Evolutionary conservation across 176 grass and related monocot genomes (phyloP).

Genomic region (Oryza brachyantha): DNA sequence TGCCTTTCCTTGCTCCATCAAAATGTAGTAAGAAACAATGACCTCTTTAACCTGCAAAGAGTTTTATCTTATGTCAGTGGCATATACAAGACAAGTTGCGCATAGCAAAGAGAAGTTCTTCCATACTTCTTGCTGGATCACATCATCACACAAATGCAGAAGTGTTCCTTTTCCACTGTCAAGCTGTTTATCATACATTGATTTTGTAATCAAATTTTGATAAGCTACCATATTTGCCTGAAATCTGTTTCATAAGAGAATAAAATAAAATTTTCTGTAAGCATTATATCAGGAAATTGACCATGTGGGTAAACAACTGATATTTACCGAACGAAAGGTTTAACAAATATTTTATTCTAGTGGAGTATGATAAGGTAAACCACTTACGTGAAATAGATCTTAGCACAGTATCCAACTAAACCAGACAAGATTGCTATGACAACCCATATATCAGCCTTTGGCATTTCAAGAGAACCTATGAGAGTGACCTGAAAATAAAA

Average conservation of each 20-base stretch:
- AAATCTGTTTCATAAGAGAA: constrained; percentile 56
- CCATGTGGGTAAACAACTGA: background rate
- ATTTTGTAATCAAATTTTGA: constrained; percentile 89
- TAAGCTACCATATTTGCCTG: constrained; percentile 74
- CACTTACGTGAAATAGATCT: constrained; percentile 88
- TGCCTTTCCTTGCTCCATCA: constrained; percentile 88
- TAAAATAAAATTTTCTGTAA: background rate
- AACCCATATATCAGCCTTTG: constrained; percentile 90
- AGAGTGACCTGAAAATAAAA: constrained; percentile 70
- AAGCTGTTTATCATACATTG: constrained; percentile 98
- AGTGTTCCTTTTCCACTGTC: constrained; percentile 95
- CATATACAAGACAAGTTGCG: background rate
- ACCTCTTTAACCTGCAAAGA: constrained; percentile 84
- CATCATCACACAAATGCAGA: constrained; percentile 88
- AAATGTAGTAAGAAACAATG: constrained; percentile 80
- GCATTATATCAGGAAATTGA: background rate
- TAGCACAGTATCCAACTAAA: constrained; percentile 89
- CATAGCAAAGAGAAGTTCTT: background rate
- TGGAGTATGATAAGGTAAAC: background rate
- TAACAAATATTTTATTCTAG: background rate
- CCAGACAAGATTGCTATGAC: constrained; percentile 79
- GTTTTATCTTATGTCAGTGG: background rate
- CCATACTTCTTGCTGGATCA: constrained; percentile 96
- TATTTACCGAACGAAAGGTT: background rate
- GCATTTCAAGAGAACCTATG: constrained; percentile 83